Conservation (phyloP, 306 rosid genomes). For the Begonia fuchsioides region DNA sequence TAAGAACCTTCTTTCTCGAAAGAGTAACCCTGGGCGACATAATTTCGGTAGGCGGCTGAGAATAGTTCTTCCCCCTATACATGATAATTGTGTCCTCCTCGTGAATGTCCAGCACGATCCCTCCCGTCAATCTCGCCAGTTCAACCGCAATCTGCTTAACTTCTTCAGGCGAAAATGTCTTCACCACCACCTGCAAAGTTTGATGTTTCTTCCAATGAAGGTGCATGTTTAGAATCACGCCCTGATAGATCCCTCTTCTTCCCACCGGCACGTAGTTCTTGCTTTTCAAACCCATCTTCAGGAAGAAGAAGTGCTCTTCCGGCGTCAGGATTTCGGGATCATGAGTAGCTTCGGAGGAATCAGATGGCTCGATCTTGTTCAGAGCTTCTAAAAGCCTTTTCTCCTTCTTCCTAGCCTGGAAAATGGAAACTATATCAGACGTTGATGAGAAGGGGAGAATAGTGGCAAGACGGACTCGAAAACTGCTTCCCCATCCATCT, state of each 20-base stretch:
- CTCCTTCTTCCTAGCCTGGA: slow-evolving; percentile 74
- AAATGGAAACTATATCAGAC: not conserved
- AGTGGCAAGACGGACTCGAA: too few relatives aligned
- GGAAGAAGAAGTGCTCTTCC: slow-evolving; percentile 86
- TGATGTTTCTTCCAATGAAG: slow-evolving; percentile 98
- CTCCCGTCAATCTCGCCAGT: slow-evolving; percentile 81
- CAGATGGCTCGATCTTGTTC: slow-evolving; percentile 74
- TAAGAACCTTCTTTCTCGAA: slow-evolving; percentile 70
- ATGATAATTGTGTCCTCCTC: slow-evolving; percentile 79
- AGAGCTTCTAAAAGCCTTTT: slow-evolving; percentile 52
- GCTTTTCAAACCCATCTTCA: slow-evolving; percentile 85
- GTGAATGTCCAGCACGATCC: slow-evolving; percentile 80
- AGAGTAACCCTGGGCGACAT: slow-evolving; percentile 92
- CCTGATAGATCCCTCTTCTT: slow-evolving; percentile 87
- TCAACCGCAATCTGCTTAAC: slow-evolving; percentile 81
- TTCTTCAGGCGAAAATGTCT: slow-evolving; percentile 79
- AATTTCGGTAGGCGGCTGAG: slow-evolving; percentile 93
- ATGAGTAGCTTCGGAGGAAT: slow-evolving; percentile 57
- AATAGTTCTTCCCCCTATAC: slow-evolving; percentile 95
- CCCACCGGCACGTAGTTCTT: slow-evolving; percentile 93
- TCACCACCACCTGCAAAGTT: slow-evolving; percentile 75
- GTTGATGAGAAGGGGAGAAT: too few relatives aligned
- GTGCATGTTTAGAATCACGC: slow-evolving; percentile 95
- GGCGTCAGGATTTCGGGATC: slow-evolving; percentile 96
- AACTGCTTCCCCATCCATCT: too few relatives aligned